Evolutionary conservation across 2,329 filamentous ascomycete species (phyloP), one percentile per base, ranked within the genome.

Genomic region (Penicillium sp.): DNA sequence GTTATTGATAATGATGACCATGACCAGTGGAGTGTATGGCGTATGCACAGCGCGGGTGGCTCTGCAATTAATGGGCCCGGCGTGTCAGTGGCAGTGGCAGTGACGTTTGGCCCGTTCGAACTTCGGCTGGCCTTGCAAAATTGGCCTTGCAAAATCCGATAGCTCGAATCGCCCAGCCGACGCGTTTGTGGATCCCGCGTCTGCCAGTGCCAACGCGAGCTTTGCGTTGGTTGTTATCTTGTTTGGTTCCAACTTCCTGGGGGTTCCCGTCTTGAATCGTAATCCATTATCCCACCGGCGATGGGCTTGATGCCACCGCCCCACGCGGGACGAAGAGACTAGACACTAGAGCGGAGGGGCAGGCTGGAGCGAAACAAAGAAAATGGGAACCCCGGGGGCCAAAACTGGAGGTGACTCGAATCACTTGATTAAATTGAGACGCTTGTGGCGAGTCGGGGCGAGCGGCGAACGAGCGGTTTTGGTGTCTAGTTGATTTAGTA

Each of bases 111-210:
- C 59, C 59, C 59, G 51, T 60, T 62, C 50, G 17, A 41, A 50
- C 34, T 35, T 31, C 17, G 47, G 15, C 34, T 28, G 14, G 39
- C 31, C 20, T 62, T 28, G 34, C 54, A 35, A 31, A 31, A 31
- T 10, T 28, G 14, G 39, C 31, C 20, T 62, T 28, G 34, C 54
- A 35, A 31, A 31, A 31, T 10, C 8, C 31, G 31, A 63, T 60
- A 64, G 63, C 63, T 65, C 55, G 34, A 51, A 49, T 49, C 47
- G 58, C 51, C 17, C 51, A 34, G 55, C 14, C 22, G 43, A 47
- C 51, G 55, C 64, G 59, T 66, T 63, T 65, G 66, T 68, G 64
- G 66, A 66, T 56, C 60, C 52, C 58, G n/a, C 49, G 25, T 50
- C 54, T 55, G 53, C 55, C 63, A 62, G 31, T 55, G 55, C 55